Evolutionary conservation across 1,284 basidiomycete species (phyloP).

Genomic region (Waitea zeae): DNA sequence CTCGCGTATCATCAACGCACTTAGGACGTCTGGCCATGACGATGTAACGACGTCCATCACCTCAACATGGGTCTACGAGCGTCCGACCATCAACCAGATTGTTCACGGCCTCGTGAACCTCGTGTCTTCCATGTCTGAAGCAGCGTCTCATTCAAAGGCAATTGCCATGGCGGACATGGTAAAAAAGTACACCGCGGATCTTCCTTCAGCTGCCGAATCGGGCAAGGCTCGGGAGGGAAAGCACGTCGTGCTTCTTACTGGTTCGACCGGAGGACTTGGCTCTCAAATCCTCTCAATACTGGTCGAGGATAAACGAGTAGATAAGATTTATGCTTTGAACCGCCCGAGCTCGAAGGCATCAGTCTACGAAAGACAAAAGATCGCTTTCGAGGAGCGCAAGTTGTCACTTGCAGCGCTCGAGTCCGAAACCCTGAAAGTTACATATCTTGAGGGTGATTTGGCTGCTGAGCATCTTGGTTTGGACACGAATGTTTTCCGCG

Average conservation of each 20-base stretch:
- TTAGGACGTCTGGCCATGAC: too few relatives aligned
- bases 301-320: slow-evolving; percentile 7
- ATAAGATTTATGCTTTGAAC: slow-evolving; percentile 13
- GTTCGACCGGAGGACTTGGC: slow-evolving; percentile 17
- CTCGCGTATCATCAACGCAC: too few relatives aligned
- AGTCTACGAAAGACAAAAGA: too few relatives aligned
- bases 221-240: background rate
- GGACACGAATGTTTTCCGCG: slow-evolving; percentile 3
- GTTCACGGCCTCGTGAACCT: slow-evolving; percentile 13
- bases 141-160: slow-evolving; percentile 6
- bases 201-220: slow-evolving; percentile 10
- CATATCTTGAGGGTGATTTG: background rate
- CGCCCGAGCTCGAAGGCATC: slow-evolving; percentile 5
- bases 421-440: background rate
- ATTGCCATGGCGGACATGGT: slow-evolving; percentile 14
- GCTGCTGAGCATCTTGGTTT: background rate
- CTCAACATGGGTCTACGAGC: too few relatives aligned
- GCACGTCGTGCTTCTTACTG: slow-evolving; percentile 15
- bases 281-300: slow-evolving; percentile 13
- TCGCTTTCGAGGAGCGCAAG: too few relatives aligned
- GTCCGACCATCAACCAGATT: too few relatives aligned
- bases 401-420: too few relatives aligned
- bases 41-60: too few relatives aligned
- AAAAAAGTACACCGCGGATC: slow-evolving; percentile 14
- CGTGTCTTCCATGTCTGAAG: too few relatives aligned